A percentile compares a stretch with the other conserved stretches of the same genome.
Conservation (phyloP, 1,284 basidiomycete species). For the Pseudozyma sp. region DNA sequence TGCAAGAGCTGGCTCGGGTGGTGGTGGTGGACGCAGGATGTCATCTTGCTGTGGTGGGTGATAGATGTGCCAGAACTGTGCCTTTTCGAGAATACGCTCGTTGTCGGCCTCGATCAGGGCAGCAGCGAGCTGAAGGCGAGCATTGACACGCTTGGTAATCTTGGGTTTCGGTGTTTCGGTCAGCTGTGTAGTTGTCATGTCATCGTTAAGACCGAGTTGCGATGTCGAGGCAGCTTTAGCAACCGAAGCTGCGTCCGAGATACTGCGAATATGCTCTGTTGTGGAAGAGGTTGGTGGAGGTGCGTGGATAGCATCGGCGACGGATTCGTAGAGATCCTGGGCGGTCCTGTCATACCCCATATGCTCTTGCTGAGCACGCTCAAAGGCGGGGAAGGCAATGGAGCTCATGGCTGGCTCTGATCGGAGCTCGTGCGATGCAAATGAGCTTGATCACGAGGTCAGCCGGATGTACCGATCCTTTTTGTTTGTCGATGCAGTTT, state of each 20-base stretch:
- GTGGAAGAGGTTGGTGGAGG: conserved; percentile 2
- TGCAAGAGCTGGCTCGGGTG: conserved; percentile 57
- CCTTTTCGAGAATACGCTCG: conserved; percentile 54
- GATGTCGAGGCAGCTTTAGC: conserved; percentile 5
- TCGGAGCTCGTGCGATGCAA: neutral
- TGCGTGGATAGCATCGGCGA: conserved; percentile 16
- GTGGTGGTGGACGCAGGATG: conserved; percentile 36
- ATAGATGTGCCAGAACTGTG: conserved; percentile 46
- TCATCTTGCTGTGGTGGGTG: conserved; percentile 34
- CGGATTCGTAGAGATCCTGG: conserved; percentile 35
- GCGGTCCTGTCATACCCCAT: conserved; percentile 30
- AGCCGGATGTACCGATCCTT: neutral
- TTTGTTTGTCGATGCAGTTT: neutral
- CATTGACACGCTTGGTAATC: conserved; percentile 58
- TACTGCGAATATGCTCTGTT: neutral
- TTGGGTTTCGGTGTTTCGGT: conserved; percentile 27
- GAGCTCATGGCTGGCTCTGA: conserved; percentile 23
- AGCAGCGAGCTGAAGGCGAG: conserved; percentile 63
- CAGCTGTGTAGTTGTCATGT: neutral
- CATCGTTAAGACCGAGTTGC: neutral
- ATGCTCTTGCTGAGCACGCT: conserved; percentile 46
- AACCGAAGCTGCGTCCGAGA: conserved; percentile 4
- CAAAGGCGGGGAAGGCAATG: conserved; percentile 41
- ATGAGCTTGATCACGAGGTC: neutral
- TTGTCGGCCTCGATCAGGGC: conserved; percentile 68